These are phyloP conservation scores for Pluteus cervinus DNA, from an alignment of 768 basidiomycete species.

Conservation along the genomic window DNA sequence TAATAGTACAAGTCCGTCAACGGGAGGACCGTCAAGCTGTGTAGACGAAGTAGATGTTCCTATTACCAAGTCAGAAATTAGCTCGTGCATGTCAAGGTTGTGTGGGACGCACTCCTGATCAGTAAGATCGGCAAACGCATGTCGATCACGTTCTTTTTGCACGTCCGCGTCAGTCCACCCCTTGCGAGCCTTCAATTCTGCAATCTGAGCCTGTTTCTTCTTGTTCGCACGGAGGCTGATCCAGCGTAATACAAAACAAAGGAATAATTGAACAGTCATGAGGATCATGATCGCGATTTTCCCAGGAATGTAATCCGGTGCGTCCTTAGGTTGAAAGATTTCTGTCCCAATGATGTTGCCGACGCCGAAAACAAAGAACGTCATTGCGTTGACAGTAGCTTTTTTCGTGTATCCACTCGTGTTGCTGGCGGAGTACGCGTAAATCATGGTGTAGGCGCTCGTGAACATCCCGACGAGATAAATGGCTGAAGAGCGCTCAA, in stretches of 20 bases:
- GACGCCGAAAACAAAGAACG: conserved; percentile 44
- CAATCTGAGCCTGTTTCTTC: conserved; percentile 35
- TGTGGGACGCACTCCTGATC: conserved; percentile 48
- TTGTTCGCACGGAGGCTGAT: conserved; percentile 50
- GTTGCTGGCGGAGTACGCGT: conserved; percentile 62
- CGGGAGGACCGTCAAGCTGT: too few species aligned
- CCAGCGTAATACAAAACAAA: conserved; percentile 44
- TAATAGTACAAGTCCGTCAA: too few species aligned
- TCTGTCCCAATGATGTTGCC: conserved; percentile 61
- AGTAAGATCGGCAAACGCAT: conserved; percentile 59
- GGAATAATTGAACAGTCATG: conserved; percentile 42
- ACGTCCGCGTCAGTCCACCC: conserved; percentile 58
- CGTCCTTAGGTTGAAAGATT: conserved; percentile 58
- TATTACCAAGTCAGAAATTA: conserved; percentile 12
- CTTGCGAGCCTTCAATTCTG: conserved; percentile 34
- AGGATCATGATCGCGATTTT: conserved; percentile 62
- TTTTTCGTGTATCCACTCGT: conserved; percentile 66
- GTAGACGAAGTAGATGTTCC: conserved; percentile 57
- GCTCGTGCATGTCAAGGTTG: neutral
- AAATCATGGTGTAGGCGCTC: conserved; percentile 51
- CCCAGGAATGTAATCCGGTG: conserved; percentile 58
- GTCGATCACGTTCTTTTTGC: conserved; percentile 48
- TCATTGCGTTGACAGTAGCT: conserved; percentile 59
- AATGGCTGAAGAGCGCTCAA: conserved; percentile 24
- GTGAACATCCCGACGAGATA: conserved; percentile 54